These are phyloP conservation scores for Botrytis elliptica DNA, from an alignment of 2,329 filamentous ascomycete species.

Conservation along the genomic window DNA sequence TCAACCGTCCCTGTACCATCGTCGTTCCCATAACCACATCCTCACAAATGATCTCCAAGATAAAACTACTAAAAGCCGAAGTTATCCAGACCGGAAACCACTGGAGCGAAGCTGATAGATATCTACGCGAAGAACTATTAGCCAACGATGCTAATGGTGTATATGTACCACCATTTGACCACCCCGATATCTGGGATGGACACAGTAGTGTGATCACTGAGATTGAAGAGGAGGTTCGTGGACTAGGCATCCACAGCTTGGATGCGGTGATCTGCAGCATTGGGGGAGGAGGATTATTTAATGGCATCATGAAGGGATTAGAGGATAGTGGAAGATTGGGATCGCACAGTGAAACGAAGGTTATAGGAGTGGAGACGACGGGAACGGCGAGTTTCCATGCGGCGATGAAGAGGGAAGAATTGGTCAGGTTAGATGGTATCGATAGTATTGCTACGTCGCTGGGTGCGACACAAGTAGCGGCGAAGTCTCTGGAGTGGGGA, in stretches of 20 bases:
- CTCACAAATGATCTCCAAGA: slow-evolving; percentile 67
- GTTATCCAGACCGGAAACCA: slow-evolving; percentile 67
- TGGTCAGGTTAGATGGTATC: slow-evolving; percentile 67
- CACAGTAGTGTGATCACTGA: slow-evolving; percentile 57
- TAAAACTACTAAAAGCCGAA: slow-evolving; percentile 64
- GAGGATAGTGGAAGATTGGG: slow-evolving; percentile 32
- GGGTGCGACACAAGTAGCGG: slow-evolving; percentile 69
- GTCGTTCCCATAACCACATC: slow-evolving; percentile 54
- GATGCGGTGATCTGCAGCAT: slow-evolving; percentile 75
- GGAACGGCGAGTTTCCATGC: slow-evolving; percentile 7
- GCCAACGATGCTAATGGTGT: slow-evolving; percentile 49
- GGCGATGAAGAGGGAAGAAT: slow-evolving; percentile 32
- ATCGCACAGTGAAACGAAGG: not conserved
- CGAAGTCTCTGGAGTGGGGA: slow-evolving; percentile 65
- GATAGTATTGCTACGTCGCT: slow-evolving; percentile 74
- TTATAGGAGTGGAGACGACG: not conserved
- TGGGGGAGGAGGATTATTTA: slow-evolving; percentile 77
- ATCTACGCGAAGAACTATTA: slow-evolving; percentile 60
- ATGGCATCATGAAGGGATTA: slow-evolving; percentile 67
- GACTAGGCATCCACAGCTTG: slow-evolving; percentile 42
- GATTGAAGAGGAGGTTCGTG: slow-evolving; percentile 33
- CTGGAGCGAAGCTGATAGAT: slow-evolving; percentile 68
- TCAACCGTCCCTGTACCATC: slow-evolving; percentile 50
- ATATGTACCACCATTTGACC: slow-evolving; percentile 70
- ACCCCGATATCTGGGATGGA: slow-evolving; percentile 66